phyloP scores from a whole-genome alignment of 306 rosid genomes.

The Vigna mungo region DNA sequence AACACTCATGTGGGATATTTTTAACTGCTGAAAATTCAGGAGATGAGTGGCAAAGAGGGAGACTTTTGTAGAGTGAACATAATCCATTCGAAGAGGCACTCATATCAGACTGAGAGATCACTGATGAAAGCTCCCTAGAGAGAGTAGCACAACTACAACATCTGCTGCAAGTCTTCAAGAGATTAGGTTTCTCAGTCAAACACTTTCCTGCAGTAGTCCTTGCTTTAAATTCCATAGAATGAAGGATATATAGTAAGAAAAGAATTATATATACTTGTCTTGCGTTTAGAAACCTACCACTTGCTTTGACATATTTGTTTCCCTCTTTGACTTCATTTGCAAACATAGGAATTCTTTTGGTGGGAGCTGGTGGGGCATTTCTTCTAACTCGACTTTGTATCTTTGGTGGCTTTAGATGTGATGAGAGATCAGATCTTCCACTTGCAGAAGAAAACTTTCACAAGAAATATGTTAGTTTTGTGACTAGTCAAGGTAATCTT shows the following conservation, averaged over 20 bases:
- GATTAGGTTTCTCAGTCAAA: slow-evolving; percentile 31
- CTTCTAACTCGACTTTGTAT: slow-evolving; percentile 34
- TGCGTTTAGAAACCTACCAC: slow-evolving; percentile 46
- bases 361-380: slow-evolving; percentile 35
- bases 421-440: slow-evolving; percentile 42
- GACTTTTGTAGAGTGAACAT: not conserved
- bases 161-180: slow-evolving; percentile 10
- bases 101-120: not conserved
- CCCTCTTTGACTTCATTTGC: slow-evolving; percentile 44
- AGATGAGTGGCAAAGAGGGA: not conserved
- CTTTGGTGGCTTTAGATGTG: slow-evolving; percentile 55
- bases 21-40: not conserved
- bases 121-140: slow-evolving; percentile 25
- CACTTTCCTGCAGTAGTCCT: slow-evolving; percentile 48
- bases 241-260: not conserved
- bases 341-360: slow-evolving; percentile 43
- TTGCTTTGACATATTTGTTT: slow-evolving; percentile 21
- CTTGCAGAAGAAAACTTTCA: slow-evolving; percentile 48
- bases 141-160: not conserved
- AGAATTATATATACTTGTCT: not conserved
- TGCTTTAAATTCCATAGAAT: slow-evolving; percentile 4
- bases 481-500: not conserved
- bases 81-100: not conserved
- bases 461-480: slow-evolving; percentile 20
- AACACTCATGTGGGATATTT: not conserved